Conservation (phyloP, 1,139 yeast species). For the Saccharomycopsis hybrid region DNA sequence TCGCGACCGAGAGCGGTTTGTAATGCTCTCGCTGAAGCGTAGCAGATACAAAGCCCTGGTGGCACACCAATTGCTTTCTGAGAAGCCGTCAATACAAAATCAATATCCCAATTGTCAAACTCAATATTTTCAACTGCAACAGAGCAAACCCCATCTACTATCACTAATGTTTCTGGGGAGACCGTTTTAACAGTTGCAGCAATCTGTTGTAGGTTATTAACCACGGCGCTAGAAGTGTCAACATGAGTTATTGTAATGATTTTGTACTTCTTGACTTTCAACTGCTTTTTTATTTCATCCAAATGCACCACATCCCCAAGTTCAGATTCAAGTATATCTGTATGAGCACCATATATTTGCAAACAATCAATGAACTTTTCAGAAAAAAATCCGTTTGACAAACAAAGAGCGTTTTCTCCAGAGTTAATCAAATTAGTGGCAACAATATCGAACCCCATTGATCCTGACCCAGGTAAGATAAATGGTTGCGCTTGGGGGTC, state of each 20-base stretch:
- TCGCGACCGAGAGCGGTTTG: slow-evolving; percentile 49
- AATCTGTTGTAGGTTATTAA: slow-evolving; percentile 62
- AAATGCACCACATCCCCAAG: slow-evolving; percentile 69
- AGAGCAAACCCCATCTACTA: slow-evolving; percentile 94
- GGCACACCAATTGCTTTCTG: slow-evolving; percentile 96
- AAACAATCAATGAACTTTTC: slow-evolving; percentile 82
- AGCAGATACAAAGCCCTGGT: slow-evolving; percentile 78
- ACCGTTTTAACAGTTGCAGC: slow-evolving; percentile 52
- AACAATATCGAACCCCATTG: slow-evolving; percentile 90
- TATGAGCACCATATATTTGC: slow-evolving; percentile 65
- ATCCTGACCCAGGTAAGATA: slow-evolving; percentile 85
- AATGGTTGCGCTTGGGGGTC: slow-evolving; percentile 66
- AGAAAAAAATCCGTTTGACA: slow-evolving; percentile 87
- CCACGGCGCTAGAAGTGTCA: slow-evolving; percentile 92
- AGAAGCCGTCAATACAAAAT: slow-evolving; percentile 83
- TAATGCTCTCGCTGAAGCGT: slow-evolving; percentile 72
- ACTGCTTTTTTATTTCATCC: slow-evolving; percentile 47
- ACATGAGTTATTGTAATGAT: slow-evolving; percentile 87
- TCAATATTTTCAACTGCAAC: slow-evolving; percentile 81
- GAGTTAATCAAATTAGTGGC: slow-evolving; percentile 65
- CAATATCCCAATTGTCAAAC: slow-evolving; percentile 88
- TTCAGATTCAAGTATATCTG: slow-evolving; percentile 52
- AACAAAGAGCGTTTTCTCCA: slow-evolving; percentile 57
- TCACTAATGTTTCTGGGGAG: slow-evolving; percentile 74
- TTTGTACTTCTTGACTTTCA: slow-evolving; percentile 47